Conservation (phyloP, 2,329 filamentous ascomycete genomes). For the Emydomyces testavorans region DNA sequence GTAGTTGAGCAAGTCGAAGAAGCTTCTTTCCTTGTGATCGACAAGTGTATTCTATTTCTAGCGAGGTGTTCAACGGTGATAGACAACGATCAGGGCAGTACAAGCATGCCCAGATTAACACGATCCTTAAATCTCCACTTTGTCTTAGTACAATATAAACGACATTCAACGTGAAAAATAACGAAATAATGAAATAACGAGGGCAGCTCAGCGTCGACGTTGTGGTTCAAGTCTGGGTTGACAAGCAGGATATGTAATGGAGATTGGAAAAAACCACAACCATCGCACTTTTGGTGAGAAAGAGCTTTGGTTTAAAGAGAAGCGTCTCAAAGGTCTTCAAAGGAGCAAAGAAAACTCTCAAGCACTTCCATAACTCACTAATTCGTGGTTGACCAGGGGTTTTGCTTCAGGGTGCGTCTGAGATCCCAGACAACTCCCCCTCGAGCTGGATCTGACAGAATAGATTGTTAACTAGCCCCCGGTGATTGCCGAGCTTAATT, state of each 20-base stretch:
- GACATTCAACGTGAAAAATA: not conserved
- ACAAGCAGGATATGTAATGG: not conserved
- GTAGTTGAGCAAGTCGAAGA: not conserved
- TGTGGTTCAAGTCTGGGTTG: not conserved
- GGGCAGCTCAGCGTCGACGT: not conserved
- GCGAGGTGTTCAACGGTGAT: not conserved
- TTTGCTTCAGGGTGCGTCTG: conserved; percentile 6
- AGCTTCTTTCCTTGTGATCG: not conserved
- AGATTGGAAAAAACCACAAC: no score
- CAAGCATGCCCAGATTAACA: conserved; percentile 5
- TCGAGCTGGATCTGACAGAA: no score
- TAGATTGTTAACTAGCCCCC: not conserved
- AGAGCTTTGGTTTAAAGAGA: conserved; percentile 1
- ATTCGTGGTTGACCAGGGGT: not conserved
- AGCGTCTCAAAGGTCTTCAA: not conserved
- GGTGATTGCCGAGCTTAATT: conserved; percentile 1
- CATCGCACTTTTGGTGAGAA: not conserved
- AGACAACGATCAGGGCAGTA: not conserved
- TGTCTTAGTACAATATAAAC: conserved; percentile 10
- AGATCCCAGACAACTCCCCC: conserved; percentile 4
- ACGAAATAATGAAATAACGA: not conserved
- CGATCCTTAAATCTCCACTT: conserved; percentile 10
- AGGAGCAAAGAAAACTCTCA: not conserved
- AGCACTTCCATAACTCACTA: conserved; percentile 8
- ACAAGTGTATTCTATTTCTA: not conserved